phyloP scores from a whole-genome alignment of 1,139 yeast genomes.

The Kodamaea suecica region DNA sequence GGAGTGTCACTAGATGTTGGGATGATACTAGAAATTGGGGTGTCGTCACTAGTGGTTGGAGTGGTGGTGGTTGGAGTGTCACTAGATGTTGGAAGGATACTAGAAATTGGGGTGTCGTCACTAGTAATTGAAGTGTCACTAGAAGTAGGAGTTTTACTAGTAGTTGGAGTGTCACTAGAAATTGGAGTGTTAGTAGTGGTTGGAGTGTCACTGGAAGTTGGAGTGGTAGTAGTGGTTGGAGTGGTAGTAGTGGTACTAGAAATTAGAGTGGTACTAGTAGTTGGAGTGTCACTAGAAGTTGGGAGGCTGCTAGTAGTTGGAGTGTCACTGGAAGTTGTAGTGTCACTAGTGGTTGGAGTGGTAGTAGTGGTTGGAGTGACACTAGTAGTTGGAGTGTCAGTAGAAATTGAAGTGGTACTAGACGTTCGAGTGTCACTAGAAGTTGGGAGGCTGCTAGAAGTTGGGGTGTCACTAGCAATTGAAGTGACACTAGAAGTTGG shows the following conservation, averaged over 20 bases:
- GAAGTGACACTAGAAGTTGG: background rate
- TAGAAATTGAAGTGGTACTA: background rate
- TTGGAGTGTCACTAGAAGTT: conserved; percentile 9
- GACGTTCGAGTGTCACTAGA: background rate
- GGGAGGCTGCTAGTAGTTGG: conserved; percentile 5
- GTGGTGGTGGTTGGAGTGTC: conserved; percentile 3
- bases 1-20: no score
- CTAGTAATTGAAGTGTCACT: conserved; percentile 12
- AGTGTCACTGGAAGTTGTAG: conserved; percentile 5
- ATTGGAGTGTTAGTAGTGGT: conserved; percentile 5
- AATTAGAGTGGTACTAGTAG: conserved; percentile 10
- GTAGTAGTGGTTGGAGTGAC: conserved; percentile 6
- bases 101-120: conserved; percentile 11
- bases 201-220: conserved; percentile 4
- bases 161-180: no score
- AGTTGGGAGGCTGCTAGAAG: background rate
- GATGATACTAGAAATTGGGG: no score
- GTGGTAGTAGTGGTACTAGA: conserved; percentile 14
- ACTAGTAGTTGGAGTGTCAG: background rate
- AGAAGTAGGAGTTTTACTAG: conserved; percentile 12
- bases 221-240: conserved; percentile 10
- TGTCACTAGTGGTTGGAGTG: conserved; percentile 6
- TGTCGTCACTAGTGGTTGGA: no score
- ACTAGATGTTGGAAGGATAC: conserved; percentile 6
- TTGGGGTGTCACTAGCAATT: background rate